Base-by-base conservation (phyloP, 2,329 filamentous ascomycete species). In the Didymella pinodella region DNA sequence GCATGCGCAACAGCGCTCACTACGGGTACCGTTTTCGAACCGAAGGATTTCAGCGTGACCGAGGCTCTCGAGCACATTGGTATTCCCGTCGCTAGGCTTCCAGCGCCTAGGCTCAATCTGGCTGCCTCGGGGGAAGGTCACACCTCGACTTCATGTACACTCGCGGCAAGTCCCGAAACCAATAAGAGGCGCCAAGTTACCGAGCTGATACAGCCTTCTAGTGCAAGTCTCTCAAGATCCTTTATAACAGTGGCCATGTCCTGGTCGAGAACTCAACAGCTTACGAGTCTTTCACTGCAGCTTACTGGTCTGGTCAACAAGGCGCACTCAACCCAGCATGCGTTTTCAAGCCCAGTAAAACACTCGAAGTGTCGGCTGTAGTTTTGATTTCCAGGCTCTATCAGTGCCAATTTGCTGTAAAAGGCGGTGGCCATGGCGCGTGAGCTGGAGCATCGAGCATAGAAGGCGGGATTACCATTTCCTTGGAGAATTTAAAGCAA, bases 391-490 rank as follows among this genome's bases (percentile, higher is more conserved):
- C 69, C 22, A 65, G 68, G 22, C 59, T 69, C 3, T 64, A 65
- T 3, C 66, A 69, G 50, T 76, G 72, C 46, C 70, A 67, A 75
- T 81, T 81, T 54, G 78, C 79, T 2, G 74, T 83, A 2, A 80
- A 79, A 51, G 75, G 78, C 48, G 80, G 81, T 29, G 81, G 81
- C 2, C 81, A 83, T 61, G 74, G 75, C 16, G 50, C 50, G 22
- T 53, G 41, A 31, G 50, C 50, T n/a, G 50, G 50, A 11, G 29
- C 43, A 2, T 53, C 50, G 16, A 80, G 77, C 51, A 80, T 81
- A 22, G 65, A 75, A 3, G 66, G 68, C 41, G 81, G 80, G 1
- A 77, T 83, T 6, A 80, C 78, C 0, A 68, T 83, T 34, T 78
- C 79, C 38, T 65, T 82, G 38, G 70, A 70, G 20, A 57, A 60